These are phyloP conservation scores for Prunus mume DNA, from an alignment of 306 rosid species.

Conservation along the genomic window DNA sequence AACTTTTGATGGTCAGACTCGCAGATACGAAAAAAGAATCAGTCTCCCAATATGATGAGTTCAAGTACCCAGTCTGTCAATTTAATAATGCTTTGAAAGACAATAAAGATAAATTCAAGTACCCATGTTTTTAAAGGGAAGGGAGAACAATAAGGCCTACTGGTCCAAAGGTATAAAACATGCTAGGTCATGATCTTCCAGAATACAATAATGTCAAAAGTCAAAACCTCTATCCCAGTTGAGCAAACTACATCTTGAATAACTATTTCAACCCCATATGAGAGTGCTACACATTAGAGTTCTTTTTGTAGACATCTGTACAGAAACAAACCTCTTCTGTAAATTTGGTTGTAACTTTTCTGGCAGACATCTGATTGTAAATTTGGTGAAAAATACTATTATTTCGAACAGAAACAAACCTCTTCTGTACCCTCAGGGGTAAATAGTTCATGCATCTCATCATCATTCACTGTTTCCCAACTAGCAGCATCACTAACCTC, in stretches of 20 bases:
- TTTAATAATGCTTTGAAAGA: neutral
- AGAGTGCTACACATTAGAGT: neutral
- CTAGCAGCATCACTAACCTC: conserved; percentile 94
- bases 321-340: no score
- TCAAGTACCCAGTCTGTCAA: neutral
- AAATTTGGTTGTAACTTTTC: neutral
- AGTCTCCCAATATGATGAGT: conserved; percentile 5
- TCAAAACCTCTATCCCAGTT: neutral
- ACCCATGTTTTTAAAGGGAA: neutral
- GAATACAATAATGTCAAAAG: neutral
- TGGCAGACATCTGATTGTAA: conserved; percentile 17
- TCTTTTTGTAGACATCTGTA: neutral
- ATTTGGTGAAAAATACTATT: conserved; percentile 19
- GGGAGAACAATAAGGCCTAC: neutral
- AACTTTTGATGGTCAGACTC: conserved; percentile 17
- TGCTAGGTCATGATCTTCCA: neutral
- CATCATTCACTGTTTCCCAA: conserved; percentile 96
- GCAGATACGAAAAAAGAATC: conserved; percentile 1
- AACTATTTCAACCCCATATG: neutral
- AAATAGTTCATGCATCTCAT: conserved; percentile 63
- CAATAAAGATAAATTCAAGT: conserved; percentile 7
- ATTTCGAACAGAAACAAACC: conserved; percentile 51
- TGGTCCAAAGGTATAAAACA: neutral
- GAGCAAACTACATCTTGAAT: neutral
- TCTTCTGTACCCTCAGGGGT: conserved; percentile 50